phyloP scores from a whole-genome alignment of 345 rosid genomes.

The Murraya paniculata region DNA sequence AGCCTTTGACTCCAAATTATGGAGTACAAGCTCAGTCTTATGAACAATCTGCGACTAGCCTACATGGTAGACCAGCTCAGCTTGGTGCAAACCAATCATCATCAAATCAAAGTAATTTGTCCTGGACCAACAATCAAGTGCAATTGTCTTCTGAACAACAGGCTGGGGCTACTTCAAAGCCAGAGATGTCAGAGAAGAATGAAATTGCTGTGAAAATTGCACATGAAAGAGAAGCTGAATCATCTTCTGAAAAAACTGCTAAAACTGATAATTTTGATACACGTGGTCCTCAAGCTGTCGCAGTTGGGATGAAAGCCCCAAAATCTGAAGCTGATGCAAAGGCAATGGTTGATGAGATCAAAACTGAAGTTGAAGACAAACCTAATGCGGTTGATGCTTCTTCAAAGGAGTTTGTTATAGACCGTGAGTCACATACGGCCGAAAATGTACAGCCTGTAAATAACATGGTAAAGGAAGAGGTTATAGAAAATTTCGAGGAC shows the following conservation, averaged over 20 bases:
- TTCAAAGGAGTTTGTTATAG: conserved; percentile 24
- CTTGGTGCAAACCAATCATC: conserved; percentile 32
- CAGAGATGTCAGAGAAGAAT: conserved; percentile 19
- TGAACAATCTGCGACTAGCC: conserved; percentile 29
- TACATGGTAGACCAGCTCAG: conserved; percentile 30
- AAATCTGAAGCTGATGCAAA: conserved; percentile 43
- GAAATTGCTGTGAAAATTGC: conserved; percentile 25
- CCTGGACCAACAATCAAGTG: conserved; percentile 26
- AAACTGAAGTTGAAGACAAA: conserved; percentile 26
- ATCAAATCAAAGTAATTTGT: conserved; percentile 27
- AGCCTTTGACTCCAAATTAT: conserved; percentile 30
- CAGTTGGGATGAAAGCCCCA: conserved; percentile 23
- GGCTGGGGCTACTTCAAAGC: conserved; percentile 25
- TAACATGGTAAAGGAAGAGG: conserved; percentile 35
- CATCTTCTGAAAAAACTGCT: conserved; percentile 23
- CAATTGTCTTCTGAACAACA: conserved; percentile 27
- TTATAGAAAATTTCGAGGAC: conserved; percentile 19
- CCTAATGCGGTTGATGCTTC: conserved; percentile 7
- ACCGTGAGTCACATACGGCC: conserved; percentile 7
- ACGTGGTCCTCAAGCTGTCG: conserved; percentile 18
- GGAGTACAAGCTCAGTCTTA: conserved; percentile 34
- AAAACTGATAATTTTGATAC: conserved; percentile 29
- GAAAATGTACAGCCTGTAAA: conserved; percentile 24
- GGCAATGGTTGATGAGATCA: conserved; percentile 18
- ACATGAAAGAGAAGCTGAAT: conserved; percentile 24